Base-by-base conservation (phyloP, 2,329 filamentous ascomycete species). In the Aurifilum marmelostoma region DNA sequence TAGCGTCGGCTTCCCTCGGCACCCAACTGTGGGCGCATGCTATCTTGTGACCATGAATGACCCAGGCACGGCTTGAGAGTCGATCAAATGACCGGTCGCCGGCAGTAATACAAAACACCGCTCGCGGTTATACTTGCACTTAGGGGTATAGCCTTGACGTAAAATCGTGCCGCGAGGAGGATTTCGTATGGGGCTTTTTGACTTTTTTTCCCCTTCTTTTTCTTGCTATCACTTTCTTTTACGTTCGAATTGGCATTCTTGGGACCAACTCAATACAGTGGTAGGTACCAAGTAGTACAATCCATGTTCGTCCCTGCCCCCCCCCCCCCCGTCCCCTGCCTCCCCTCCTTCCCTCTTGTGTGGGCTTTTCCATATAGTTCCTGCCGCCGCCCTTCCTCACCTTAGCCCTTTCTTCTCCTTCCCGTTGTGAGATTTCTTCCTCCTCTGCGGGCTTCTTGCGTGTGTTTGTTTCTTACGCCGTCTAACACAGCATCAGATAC, bases 71-170 rank as follows among this genome's bases (percentile, higher is more conserved):
- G 24, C 29, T 50, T 63, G 14, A 39, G 50, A 37, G 54, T 27
- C 39, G 59, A 62, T 43, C 61, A 47, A 64, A 64, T 68, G 69
- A 66, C 69, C 41, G 24, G 63, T 68, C 60, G 43, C 61, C 32
- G 50, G 41, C 52, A 63, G 65, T 63, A 65, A 62, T 63, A 65
- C 68, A 63, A 50, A 58, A 12, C 56, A 52, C 50, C 50, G 56
- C 12, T 67, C 64, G 50, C 82, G 81, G 79, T 78, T 81, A 77
- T 77, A 86, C 83, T 83, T 86, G 84, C 84, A 84, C 84, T 86
- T 86, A 86, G 82, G 83, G 84, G 84, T 82, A 82, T 85, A 86
- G 84, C 72, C 65, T 72, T 32, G 32, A 32, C 29, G 27, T 14
- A 16, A 52, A 50, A 47, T 50, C 39, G 39, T 43, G 41, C 27